A percentile compares a stretch with the other conserved stretches of the same genome.
phyloP scores from a whole-genome alignment of 345 rosid genomes.

The Psidium guajava region DNA sequence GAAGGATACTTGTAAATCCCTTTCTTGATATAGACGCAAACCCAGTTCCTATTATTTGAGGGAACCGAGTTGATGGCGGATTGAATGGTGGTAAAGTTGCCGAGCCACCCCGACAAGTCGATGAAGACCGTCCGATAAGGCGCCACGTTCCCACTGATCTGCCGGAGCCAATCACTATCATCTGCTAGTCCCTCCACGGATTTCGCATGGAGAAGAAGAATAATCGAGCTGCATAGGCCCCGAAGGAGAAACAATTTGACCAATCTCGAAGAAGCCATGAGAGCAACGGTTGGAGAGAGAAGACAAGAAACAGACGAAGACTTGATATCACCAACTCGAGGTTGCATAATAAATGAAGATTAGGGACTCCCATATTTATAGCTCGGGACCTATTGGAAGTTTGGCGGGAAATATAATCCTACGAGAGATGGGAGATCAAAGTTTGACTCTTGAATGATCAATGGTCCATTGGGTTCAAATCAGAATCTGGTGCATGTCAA shows the following conservation, averaged over 20 bases:
- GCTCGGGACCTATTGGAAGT: not conserved
- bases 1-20: slow-evolving; percentile 45
- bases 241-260: not conserved
- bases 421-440: not conserved
- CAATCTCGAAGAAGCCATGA: not conserved
- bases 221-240: not conserved
- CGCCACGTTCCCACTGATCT: not conserved
- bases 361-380: not conserved
- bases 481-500: not conserved
- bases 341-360: not conserved
- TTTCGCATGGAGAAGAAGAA: not conserved
- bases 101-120: slow-evolving; percentile 32
- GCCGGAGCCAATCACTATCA: not conserved
- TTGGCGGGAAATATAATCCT: not conserved
- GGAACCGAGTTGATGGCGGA: slow-evolving; percentile 61
- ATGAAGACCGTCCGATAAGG: slow-evolving; percentile 10
- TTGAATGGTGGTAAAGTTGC: slow-evolving; percentile 45
- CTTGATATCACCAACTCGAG: not conserved
- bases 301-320: not conserved
- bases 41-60: slow-evolving; percentile 31
- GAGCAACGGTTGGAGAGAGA: not conserved
- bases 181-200: not conserved
- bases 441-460: not conserved
- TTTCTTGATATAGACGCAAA: slow-evolving; percentile 35
- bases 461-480: not conserved